Evolutionary conservation across 116 monocot species (phyloP).

Genomic region (Thalassia testudinum): DNA sequence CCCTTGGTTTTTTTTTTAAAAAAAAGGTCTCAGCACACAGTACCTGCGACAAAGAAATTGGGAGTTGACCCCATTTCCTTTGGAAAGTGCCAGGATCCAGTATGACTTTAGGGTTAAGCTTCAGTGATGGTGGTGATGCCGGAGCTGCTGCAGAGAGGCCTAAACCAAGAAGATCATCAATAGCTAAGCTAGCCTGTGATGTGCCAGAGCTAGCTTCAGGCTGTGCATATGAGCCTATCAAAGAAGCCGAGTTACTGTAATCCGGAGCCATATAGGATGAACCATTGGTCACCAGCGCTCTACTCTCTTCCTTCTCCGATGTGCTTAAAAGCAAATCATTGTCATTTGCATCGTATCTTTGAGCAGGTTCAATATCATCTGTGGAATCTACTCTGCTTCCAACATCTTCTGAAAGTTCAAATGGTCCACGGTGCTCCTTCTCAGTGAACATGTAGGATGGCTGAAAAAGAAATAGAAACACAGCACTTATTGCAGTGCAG

Average conservation of each 20-base stretch:
- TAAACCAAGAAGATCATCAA: conserved; percentile 92
- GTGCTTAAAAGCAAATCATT: conserved; percentile 80
- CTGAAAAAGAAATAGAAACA: conserved; percentile 25
- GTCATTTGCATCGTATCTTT: conserved; percentile 65
- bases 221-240: conserved; percentile 20
- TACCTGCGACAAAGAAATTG: conserved; percentile 61
- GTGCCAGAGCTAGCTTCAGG: conserved; percentile 19
- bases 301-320: conserved; percentile 82
- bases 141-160: conserved; percentile 24
- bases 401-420: conserved; percentile 80
- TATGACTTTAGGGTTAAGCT: conserved; percentile 63
- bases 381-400: conserved; percentile 32
- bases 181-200: conserved; percentile 22
- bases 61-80: conserved; percentile 83
- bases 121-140: conserved; percentile 26
- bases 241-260: conserved; percentile 24
- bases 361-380: conserved; percentile 36
- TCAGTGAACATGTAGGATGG: conserved; percentile 91
- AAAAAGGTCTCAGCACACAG: too few relatives aligned
- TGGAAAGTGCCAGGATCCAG: conserved; percentile 89
- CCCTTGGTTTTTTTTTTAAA: too few relatives aligned
- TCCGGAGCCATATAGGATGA: conserved; percentile 71
- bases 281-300: conserved; percentile 26
- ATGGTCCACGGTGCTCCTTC: conserved; percentile 78
- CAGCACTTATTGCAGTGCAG: too few relatives aligned